Evolutionary conservation across 805 yeast genomes (phyloP).

Genomic region (Metschnikowia santaceciliae): DNA sequence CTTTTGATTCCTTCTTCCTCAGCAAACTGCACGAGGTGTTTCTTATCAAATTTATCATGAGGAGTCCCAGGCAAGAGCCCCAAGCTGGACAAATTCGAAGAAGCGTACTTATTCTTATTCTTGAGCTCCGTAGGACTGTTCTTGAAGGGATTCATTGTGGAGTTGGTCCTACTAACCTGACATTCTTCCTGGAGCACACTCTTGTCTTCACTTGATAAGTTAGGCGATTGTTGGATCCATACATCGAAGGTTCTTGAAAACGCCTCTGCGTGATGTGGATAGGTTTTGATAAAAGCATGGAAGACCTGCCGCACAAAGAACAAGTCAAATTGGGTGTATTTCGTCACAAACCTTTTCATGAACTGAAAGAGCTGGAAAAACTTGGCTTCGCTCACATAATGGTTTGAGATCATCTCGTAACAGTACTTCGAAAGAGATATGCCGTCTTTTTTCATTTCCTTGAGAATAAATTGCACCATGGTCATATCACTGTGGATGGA

Average conservation of each 20-base stretch:
- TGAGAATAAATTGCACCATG: conserved; percentile 24
- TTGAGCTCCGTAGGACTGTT: conserved; percentile 13
- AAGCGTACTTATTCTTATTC: conserved; percentile 23
- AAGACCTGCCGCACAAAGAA: conserved; percentile 23
- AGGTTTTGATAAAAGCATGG: conserved; percentile 30
- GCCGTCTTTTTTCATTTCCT: conserved; percentile 24
- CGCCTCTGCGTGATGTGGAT: conserved; percentile 28
- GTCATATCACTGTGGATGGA: conserved; percentile 25
- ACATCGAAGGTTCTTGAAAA: conserved; percentile 19
- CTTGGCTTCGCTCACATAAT: conserved; percentile 25
- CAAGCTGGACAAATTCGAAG: conserved; percentile 23
- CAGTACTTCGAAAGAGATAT: conserved; percentile 21
- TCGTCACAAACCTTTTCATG: conserved; percentile 16
- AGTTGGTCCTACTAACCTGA: conserved; percentile 19
- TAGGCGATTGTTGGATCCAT: conserved; percentile 17
- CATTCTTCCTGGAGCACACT: conserved; percentile 13
- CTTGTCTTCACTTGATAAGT: conserved; percentile 13
- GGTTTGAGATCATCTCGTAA: conserved; percentile 21
- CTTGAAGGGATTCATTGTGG: conserved; percentile 27
- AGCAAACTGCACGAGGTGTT: conserved; percentile 28
- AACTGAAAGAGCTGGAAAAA: conserved; percentile 28
- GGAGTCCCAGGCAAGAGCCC: conserved; percentile 12
- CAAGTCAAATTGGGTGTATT: conserved; percentile 20
- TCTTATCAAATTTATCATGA: conserved; percentile 11
- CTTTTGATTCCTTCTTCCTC: conserved; percentile 31